Evolutionary conservation across 768 basidiomycete genomes (phyloP), one percentile per base, ranked within the genome.

Genomic region (Termitomyces sp.): DNA sequence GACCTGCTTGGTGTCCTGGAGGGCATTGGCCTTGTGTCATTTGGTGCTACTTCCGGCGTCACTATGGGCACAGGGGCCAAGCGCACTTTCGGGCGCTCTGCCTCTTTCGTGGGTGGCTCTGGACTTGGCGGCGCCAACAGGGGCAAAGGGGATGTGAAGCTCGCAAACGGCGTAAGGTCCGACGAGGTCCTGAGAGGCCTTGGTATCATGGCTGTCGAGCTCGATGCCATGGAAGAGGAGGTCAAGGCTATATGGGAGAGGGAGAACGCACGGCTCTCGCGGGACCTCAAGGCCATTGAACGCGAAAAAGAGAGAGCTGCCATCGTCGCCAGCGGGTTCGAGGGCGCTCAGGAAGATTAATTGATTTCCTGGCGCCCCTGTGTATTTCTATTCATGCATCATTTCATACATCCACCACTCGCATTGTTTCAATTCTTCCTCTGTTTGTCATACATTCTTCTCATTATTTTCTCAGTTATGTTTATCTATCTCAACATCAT

Each of bases 141-240:
- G 33, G 76, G 76, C 22, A 71, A 72, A 26, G 74, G 75, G 33
- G 83, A 85, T 49, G 80, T 88, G 22, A 76, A 73, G 48, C 74
- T 91, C 36, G 81, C 78, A 3, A 78, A 83, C n/a, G 84, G 84
- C 26, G 76, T 90, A 30, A 81, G 87, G 65, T 72, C 72, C 3
- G 88, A 88, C 33, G 90, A 92, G 63, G 77, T 90, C 5, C 70
- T 86, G n/a, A 81, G 88, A 43, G 89, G 88, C 0, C 67, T 92
- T 37, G 89, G 89, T 12, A 74, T 87, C 22, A 65, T 59, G 6
- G 67, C 61, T 40, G 65, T 44, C 1, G 64, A 67, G 0, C 67
- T 67, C 2, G 80, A 83, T 52, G 69, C 77, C 20, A 72, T 71
- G 49, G 78, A 77, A 55, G 83, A 85, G 66, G 83, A 83, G 60